A percentile compares a stretch with the other conserved stretches of the same genome.
Evolutionary conservation across 805 yeast species (phyloP).

Genomic region (Hanseniaspora thailandica): DNA sequence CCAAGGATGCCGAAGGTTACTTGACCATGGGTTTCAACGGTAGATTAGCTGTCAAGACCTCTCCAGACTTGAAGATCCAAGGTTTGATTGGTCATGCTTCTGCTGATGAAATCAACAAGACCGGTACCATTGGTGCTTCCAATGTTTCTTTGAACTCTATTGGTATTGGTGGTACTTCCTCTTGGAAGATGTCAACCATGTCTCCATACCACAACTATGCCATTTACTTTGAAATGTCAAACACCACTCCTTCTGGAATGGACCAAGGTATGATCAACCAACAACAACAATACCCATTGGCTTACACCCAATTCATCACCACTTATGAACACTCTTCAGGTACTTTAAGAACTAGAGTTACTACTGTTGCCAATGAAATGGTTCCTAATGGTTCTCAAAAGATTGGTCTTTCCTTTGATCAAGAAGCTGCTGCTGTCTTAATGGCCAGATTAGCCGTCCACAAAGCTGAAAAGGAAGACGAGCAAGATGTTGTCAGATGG

Average conservation of each 20-base stretch:
- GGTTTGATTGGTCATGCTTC: constrained; percentile 93
- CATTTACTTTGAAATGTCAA: constrained; percentile 70
- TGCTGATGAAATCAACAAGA: constrained; percentile 36
- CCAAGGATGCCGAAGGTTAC: constrained; percentile 76
- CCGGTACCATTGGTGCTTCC: constrained; percentile 41
- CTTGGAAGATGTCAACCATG: constrained; percentile 74
- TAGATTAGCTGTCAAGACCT: constrained; percentile 72
- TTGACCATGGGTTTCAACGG: constrained; percentile 87
- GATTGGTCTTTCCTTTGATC: constrained; percentile 69
- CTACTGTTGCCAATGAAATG: constrained; percentile 56
- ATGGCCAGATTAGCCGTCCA: constrained; percentile 84
- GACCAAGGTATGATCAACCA: constrained; percentile 21
- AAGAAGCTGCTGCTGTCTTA: constrained; percentile 93
- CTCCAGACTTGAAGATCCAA: constrained; percentile 74
- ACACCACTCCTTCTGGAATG: constrained; percentile 25
- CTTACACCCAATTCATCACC: constrained; percentile 73
- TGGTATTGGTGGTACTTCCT: constrained; percentile 86
- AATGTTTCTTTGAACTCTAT: constrained; percentile 86
- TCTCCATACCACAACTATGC: constrained; percentile 85
- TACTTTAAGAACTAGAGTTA: constrained; percentile 74
- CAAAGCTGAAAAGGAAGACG: constrained; percentile 73
- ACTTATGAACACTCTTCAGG: constrained; percentile 95
- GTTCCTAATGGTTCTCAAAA: constrained; percentile 46
- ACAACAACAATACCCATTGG: constrained; percentile 23
- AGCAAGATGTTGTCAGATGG: constrained; percentile 89